Conservation (phyloP, 345 rosid species). For the Eucalyptus sideroxylon region DNA sequence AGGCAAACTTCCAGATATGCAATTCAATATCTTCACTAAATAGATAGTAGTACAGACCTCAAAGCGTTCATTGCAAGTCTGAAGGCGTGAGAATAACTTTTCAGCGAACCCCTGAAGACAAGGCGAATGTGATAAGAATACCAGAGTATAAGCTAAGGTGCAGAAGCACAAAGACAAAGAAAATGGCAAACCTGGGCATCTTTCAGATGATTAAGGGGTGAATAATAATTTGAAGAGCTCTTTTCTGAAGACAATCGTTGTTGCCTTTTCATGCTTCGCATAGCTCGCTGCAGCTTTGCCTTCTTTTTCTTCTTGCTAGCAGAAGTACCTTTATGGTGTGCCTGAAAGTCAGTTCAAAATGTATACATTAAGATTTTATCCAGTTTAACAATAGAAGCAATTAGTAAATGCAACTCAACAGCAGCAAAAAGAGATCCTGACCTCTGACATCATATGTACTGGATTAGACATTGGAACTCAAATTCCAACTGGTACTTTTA, state of each 20-base stretch:
- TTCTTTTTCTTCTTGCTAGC: slow-evolving; percentile 95
- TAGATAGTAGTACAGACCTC: slow-evolving; percentile 36
- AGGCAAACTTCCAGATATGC: neutral
- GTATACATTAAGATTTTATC: neutral
- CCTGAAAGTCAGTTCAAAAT: slow-evolving; percentile 28
- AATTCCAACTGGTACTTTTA: neutral
- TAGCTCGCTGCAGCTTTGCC: slow-evolving; percentile 82
- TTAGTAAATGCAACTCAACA: neutral
- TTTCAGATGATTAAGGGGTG: slow-evolving; percentile 76
- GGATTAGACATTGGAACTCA: neutral
- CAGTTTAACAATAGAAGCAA: neutral
- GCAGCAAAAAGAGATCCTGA: neutral
- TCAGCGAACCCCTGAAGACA: slow-evolving; percentile 68
- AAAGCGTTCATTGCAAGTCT: slow-evolving; percentile 75
- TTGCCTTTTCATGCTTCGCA: slow-evolving; percentile 67
- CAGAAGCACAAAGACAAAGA: neutral
- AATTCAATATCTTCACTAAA: neutral
- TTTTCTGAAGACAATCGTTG: slow-evolving; percentile 60
- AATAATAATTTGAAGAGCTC: slow-evolving; percentile 36
- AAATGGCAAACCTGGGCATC: slow-evolving; percentile 65
- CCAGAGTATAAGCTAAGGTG: neutral
- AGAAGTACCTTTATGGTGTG: slow-evolving; percentile 65
- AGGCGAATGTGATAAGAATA: neutral
- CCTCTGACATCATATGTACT: neutral
- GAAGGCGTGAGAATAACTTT: slow-evolving; percentile 78